A percentile compares a stretch with the other conserved stretches of the same genome.
These are phyloP conservation scores for Dictyostelium discoideum DNA, from an alignment of 78 protist species.

Conservation along the genomic window dicty_2.7 NC_007089.4:4430001-4430500, in stretches of 20 bases:
- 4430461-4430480: conserved; percentile 94
- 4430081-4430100: conserved; percentile 15
- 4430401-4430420: not conserved
- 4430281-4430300: too few species aligned
- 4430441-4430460: conserved; percentile 80
- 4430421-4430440: conserved; percentile 81
- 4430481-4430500: conserved; percentile 75
- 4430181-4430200: conserved; percentile 37
- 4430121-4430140: conserved; percentile 77
- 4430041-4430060: conserved; percentile 45
- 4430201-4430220: conserved; percentile 59
- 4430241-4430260: too few species aligned
- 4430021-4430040: conserved; percentile 90
- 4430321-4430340: not conserved
- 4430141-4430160: conserved; percentile 58
- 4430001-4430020: conserved; percentile 89
- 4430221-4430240: conserved; percentile 38
- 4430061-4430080: conserved; percentile 70
- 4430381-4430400: too few species aligned
- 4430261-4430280: too few species aligned
- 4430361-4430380: too few species aligned
- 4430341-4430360: too few species aligned
- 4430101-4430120: not conserved
- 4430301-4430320: not conserved
- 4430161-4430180: conserved; percentile 39